A percentile compares a stretch with the other conserved stretches of the same genome.
These are phyloP conservation scores for Bondarzewia mesenterica DNA, from an alignment of 1,284 basidiomycete species.

Conservation along the genomic window DNA sequence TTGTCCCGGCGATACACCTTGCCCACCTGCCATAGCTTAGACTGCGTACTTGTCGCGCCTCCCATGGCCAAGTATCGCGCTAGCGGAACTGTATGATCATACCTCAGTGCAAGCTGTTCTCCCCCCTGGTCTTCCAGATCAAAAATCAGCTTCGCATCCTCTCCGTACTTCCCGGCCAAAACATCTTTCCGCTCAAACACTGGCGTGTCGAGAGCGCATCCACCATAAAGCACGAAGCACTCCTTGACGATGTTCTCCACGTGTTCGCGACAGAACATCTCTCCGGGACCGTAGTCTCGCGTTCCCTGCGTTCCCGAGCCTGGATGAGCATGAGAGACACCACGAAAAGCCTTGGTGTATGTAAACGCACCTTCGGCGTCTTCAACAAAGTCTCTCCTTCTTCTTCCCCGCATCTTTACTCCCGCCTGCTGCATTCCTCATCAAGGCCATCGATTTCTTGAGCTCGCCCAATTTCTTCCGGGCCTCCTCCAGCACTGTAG, in stretches of 20 bases:
- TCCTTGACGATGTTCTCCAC: conserved; percentile 88
- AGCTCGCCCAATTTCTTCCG: conserved; percentile 66
- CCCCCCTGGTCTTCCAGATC: conserved; percentile 99
- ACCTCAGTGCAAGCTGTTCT: conserved; percentile 90
- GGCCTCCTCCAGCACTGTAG: conserved; percentile 46
- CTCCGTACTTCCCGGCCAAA: conserved; percentile 92
- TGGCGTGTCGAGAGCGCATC: conserved; percentile 91
- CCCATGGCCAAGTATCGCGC: conserved; percentile 96
- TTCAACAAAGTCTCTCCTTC: conserved; percentile 67
- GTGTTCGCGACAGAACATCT: conserved; percentile 88
- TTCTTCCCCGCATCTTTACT: conserved; percentile 41
- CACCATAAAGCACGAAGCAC: conserved; percentile 87
- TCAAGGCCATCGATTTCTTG: conserved; percentile 45
- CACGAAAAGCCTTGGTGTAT: neutral
- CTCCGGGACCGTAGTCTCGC: conserved; percentile 90
- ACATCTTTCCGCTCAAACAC: conserved; percentile 98
- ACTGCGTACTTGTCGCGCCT: conserved; percentile 60
- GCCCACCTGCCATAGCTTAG: conserved; percentile 94
- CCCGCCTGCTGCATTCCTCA: conserved; percentile 31
- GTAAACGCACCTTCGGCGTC: conserved; percentile 64
- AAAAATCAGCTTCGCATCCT: conserved; percentile 97
- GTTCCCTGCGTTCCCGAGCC: conserved; percentile 63
- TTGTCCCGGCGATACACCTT: conserved; percentile 97
- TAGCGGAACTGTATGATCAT: conserved; percentile 96
- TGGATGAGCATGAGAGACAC: neutral